phyloP scores from a whole-genome alignment of 768 basidiomycete species.

The Naganishia friedmannii region DNA sequence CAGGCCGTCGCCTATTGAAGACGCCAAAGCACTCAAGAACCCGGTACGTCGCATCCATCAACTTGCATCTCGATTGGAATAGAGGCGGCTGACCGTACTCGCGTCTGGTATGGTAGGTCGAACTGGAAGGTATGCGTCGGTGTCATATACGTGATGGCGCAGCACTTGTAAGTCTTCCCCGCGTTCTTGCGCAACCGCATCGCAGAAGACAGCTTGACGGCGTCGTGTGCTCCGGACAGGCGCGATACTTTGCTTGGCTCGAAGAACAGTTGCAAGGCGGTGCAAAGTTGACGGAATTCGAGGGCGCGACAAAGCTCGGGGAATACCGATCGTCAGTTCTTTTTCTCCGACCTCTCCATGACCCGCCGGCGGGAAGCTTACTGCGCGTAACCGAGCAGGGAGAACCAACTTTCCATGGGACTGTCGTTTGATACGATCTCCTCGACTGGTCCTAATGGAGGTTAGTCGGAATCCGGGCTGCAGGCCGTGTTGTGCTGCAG shows the following conservation, averaged over 20 bases:
- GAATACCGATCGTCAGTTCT: conserved; percentile 60
- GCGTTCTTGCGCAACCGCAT: no score
- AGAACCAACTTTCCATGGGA: conserved; percentile 75
- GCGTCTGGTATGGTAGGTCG: conserved; percentile 53
- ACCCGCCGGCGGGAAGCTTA: conserved; percentile 5
- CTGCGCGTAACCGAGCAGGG: conserved; percentile 54
- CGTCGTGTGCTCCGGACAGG: background rate
- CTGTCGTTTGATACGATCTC: conserved; percentile 91
- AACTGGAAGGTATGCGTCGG: conserved; percentile 84
- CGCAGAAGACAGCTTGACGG: no score
- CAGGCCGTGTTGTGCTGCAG: background rate
- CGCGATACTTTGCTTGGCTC: conserved; percentile 88
- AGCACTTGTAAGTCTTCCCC: conserved; percentile 58
- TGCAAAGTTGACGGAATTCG: conserved; percentile 66
- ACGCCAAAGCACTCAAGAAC: conserved; percentile 56
- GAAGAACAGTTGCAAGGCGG: conserved; percentile 73
- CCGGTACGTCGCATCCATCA: conserved; percentile 38
- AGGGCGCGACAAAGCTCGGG: conserved; percentile 75
- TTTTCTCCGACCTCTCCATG: conserved; percentile 57
- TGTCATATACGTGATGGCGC: conserved; percentile 85
- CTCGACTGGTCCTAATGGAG: conserved; percentile 80
- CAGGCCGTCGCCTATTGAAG: conserved; percentile 69
- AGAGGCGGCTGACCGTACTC: background rate
- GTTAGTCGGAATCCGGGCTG: background rate
- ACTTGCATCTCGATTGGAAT: background rate